These are phyloP conservation scores for Sporodiniella umbellata DNA, from an alignment of 371 early-diverging fungal species.

Conservation along the genomic window DNA sequence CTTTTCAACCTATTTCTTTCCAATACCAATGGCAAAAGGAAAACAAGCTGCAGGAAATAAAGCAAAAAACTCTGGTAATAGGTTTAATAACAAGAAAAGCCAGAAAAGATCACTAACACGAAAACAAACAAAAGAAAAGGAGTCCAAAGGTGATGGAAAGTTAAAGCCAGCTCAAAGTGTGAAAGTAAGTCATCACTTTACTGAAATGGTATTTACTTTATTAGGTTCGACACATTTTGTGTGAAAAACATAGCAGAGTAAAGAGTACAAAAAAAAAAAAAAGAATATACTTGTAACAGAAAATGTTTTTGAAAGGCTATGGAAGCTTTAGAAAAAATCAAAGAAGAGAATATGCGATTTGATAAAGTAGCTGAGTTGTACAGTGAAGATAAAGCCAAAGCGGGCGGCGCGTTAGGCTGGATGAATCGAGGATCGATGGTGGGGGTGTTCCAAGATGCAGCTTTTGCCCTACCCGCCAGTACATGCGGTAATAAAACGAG, in stretches of 20 bases:
- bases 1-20: background rate
- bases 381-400: conserved; percentile 88
- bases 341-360: conserved; percentile 58
- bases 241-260: conserved; percentile 77
- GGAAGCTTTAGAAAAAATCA: conserved; percentile 63
- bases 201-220: background rate
- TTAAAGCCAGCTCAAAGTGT: conserved; percentile 76
- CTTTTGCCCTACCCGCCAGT: conserved; percentile 80
- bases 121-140: no score
- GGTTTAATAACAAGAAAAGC: no score
- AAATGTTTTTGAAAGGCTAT: conserved; percentile 15
- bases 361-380: conserved; percentile 72
- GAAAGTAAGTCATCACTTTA: conserved; percentile 37
- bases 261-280: conserved; percentile 1
- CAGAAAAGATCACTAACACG: no score
- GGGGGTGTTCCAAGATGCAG: conserved; percentile 88
- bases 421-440: conserved; percentile 89
- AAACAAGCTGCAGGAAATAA: conserved; percentile 45
- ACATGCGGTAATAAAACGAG: conserved; percentile 51
- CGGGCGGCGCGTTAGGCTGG: conserved; percentile 75
- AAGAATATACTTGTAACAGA: no score
- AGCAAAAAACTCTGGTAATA: conserved; percentile 26
- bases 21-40: conserved; percentile 43
- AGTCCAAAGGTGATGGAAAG: conserved; percentile 53
- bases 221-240: conserved; percentile 82